Conservation (phyloP, 208 protist genomes). For the Wallacemonas rigidus region DNA sequence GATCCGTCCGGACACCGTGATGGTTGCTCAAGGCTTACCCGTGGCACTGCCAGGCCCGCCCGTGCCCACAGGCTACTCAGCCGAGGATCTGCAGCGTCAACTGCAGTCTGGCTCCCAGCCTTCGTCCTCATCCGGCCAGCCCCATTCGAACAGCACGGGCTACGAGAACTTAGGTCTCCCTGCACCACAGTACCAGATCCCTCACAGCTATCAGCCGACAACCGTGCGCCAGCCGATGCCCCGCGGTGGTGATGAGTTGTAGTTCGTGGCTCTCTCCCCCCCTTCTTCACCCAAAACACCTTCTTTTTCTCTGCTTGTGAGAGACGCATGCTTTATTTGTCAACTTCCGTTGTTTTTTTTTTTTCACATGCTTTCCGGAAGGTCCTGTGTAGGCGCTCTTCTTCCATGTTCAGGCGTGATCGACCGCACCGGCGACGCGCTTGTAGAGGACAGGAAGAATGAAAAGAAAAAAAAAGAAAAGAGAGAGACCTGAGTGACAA, state of each 20-base stretch:
- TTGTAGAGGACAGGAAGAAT: not conserved
- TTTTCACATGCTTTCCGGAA: too few relatives aligned
- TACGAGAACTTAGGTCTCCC: constrained; percentile 6
- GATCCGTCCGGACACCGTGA: not conserved
- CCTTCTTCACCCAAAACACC: not conserved
- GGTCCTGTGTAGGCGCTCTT: too few relatives aligned
- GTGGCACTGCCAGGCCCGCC: constrained; percentile 7
- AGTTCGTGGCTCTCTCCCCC: not conserved
- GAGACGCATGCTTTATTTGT: not conserved
- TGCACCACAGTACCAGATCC: constrained; percentile 4
- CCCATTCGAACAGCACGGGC: not conserved
- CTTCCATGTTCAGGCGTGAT: too few relatives aligned
- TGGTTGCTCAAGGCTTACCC: constrained; percentile 5
- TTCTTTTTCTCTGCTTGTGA: not conserved
- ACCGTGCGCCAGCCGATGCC: not conserved
- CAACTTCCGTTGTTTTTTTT: too few relatives aligned
- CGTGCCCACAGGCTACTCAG: not conserved
- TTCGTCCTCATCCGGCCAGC: not conserved
- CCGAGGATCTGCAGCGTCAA: not conserved
- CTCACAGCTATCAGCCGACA: constrained; percentile 11
- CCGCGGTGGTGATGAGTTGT: not conserved
- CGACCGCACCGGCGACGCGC: too few relatives aligned
- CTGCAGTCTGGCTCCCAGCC: constrained; percentile 8
- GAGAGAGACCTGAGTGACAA: too few relatives aligned
- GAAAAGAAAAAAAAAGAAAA: too few relatives aligned